Base-by-base conservation (phyloP, 441 rosid species). In the Breynia disticha region DNA sequence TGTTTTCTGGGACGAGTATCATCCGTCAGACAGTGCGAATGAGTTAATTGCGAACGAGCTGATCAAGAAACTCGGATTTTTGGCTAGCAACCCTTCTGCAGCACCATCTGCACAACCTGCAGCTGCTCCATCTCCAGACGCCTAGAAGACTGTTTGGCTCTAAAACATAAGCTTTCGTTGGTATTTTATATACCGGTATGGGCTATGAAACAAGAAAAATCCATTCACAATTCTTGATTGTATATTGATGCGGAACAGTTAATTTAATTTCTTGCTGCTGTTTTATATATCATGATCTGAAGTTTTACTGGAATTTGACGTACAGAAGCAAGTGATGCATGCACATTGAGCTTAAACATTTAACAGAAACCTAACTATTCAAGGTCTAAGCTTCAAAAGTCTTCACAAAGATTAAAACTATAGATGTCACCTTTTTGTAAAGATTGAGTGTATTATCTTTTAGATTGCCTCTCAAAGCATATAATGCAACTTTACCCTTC, bases 1-100 rank as follows among this genome's bases (percentile, higher is more conserved):
- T 53, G 84, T 90, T 60, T 90, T 90, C 52, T 90, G 98, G 98
- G 98, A 90, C 16, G 98, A 90, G 66, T 90, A 85, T 58, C 98
- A 90, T 59, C 96, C 98, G 19, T 71, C 93, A 1, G 98, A 90
- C 8, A 69, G 73, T 3, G 95, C 98, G 5, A 90, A 90, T 43
- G 74, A 76, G 72, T 68, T 90, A 54, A 74, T 90, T 42, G 98
- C 98, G 2, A 78, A 76, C 45, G 87, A 79, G 19, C 84, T 87
- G 43, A 76, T 82, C 63, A 85, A 80, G 58, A 82, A 85, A 68
- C 76, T 85, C 48, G 85, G 86, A 22, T 73, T 83, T 49, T 46
- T 50, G 16, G 68, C 57, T 19, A 72, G 7, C 28, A 65, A 76
- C 56, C 48, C 3, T 11, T 47, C 73, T 12, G 18, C 56, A 1